Evolutionary conservation across 495 filamentous ascomycete species (phyloP).

Genomic region (Bathelium albidoporum): DNA sequence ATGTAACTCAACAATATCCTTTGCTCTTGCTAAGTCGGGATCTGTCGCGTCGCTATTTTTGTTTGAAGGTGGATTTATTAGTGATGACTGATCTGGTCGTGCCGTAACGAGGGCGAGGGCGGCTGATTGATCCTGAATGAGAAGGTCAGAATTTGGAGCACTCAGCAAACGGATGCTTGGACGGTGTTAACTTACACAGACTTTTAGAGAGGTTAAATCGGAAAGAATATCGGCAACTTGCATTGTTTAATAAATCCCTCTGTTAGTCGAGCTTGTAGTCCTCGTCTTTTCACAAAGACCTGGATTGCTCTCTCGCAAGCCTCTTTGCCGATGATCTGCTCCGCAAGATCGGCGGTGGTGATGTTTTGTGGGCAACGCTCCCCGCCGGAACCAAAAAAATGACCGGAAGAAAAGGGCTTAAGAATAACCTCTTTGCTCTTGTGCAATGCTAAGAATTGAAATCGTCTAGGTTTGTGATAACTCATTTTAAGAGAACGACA

Average conservation of each 20-base stretch:
- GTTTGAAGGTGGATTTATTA: constrained; percentile 4
- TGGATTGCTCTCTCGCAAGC: neutral
- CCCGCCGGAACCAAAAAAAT: neutral
- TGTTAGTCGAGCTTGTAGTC: neutral
- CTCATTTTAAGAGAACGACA: too few relatives aligned
- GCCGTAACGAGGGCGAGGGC: constrained; percentile 51
- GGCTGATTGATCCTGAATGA: constrained; percentile 46
- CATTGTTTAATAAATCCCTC: constrained; percentile 6
- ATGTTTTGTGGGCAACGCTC: neutral
- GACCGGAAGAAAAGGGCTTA: neutral
- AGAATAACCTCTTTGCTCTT: neutral
- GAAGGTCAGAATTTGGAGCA: neutral
- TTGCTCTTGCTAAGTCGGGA: constrained; percentile 43
- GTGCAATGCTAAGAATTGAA: too few relatives aligned
- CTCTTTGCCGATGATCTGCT: neutral
- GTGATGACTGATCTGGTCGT: constrained; percentile 27
- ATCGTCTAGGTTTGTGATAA: too few relatives aligned
- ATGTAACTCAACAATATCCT: constrained; percentile 49
- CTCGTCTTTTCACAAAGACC: neutral
- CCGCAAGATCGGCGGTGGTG: neutral
- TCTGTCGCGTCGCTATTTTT: constrained; percentile 18
- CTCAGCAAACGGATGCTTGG: too few relatives aligned
- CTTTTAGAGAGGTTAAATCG: constrained; percentile 16
- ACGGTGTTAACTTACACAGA: constrained; percentile 15
- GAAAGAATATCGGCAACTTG: constrained; percentile 16